Conservation (phyloP, 2,329 filamentous ascomycete species). For the Fusarium sp. region DNA sequence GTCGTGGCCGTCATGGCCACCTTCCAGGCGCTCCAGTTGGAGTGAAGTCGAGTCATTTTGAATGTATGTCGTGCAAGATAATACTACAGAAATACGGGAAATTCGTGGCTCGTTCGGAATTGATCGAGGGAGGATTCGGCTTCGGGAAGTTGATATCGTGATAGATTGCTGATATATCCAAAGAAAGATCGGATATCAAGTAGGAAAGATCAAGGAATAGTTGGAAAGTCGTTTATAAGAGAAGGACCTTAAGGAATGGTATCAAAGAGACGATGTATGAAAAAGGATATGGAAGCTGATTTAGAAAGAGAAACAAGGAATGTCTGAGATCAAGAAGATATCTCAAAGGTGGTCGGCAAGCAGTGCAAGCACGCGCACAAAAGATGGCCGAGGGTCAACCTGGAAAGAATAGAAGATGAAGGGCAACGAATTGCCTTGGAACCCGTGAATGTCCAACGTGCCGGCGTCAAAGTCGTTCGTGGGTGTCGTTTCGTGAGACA, state of each 20-base stretch:
- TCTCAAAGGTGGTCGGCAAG: conserved; percentile 41
- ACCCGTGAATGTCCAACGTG: conserved; percentile 44
- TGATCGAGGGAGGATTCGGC: conserved; percentile 34
- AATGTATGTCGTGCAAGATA: conserved; percentile 34
- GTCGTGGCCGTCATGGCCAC: conserved; percentile 52
- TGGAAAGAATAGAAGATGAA: conserved; percentile 52
- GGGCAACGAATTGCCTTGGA: conserved; percentile 42
- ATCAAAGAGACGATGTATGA: conserved; percentile 38
- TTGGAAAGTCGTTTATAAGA: conserved; percentile 28
- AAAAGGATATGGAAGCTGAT: conserved; percentile 8
- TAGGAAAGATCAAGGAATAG: conserved; percentile 24
- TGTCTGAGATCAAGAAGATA: conserved; percentile 33
- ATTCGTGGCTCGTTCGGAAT: conserved; percentile 39
- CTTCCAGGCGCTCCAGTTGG: conserved; percentile 49
- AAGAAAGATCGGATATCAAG: conserved; percentile 13
- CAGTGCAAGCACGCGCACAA: conserved; percentile 47
- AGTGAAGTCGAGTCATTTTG: conserved; percentile 51
- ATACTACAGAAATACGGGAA: conserved; percentile 40
- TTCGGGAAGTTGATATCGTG: conserved; percentile 39
- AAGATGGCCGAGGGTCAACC: conserved; percentile 70
- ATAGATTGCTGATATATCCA: conserved; percentile 34
- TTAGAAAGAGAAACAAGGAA: conserved; percentile 34
- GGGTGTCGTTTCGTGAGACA: conserved; percentile 25
- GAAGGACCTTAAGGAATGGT: conserved; percentile 41
- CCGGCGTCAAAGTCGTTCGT: conserved; percentile 40